Evolutionary conservation across 139 green algal genomes (phyloP).

Genomic region (Spirogloea muscicola): DNA sequence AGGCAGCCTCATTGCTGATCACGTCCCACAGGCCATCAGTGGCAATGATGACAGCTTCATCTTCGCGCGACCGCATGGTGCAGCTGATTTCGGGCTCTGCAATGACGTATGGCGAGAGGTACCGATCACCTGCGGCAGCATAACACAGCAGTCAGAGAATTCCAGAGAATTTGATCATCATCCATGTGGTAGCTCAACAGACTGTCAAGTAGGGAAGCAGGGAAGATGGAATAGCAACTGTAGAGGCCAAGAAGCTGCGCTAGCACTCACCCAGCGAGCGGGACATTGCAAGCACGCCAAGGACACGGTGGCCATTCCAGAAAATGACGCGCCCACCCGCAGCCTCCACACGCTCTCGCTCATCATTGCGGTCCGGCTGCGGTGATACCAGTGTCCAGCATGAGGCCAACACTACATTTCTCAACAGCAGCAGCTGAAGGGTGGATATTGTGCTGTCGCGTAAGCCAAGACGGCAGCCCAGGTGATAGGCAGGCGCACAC

Average conservation of each 20-base stretch:
- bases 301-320: slow-evolving; percentile 67
- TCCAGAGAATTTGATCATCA: too few relatives aligned
- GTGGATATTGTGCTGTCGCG: too few relatives aligned
- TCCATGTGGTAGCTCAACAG: too few relatives aligned
- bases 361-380: slow-evolving; percentile 61
- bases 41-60: slow-evolving; percentile 8
- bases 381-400: slow-evolving; percentile 2
- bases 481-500: background rate
- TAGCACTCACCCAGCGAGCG: slow-evolving; percentile 60
- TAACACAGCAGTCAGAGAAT: too few relatives aligned
- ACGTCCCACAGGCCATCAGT: slow-evolving; percentile 22
- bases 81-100: slow-evolving; percentile 5
- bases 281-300: slow-evolving; percentile 67
- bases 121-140: slow-evolving; percentile 24
- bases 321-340: slow-evolving; percentile 70
- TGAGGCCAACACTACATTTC: too few relatives aligned
- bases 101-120: slow-evolving; percentile 8
- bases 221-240: too few relatives aligned
- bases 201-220: too few relatives aligned
- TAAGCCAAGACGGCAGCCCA: background rate
- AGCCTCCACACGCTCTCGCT: slow-evolving; percentile 64
- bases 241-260: too few relatives aligned
- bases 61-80: background rate
- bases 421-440: too few relatives aligned
- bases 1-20: background rate